Evolutionary conservation across 768 basidiomycete species (phyloP).

Genomic region (Hypholoma fasciculare): DNA sequence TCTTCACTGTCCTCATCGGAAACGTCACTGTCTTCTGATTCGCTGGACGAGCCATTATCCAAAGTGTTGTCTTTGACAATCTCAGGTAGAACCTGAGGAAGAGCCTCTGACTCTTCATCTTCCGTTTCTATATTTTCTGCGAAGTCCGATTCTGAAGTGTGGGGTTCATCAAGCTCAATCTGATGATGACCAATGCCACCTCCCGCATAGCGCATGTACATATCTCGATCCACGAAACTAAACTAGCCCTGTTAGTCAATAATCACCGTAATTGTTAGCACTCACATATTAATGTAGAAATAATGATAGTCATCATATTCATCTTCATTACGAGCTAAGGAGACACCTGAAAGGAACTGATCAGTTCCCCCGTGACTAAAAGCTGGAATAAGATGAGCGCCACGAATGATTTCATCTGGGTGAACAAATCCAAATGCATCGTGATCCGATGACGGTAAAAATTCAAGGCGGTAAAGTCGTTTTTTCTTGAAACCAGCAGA

Average conservation of each 20-base stretch:
- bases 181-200: slow-evolving; percentile 19
- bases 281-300: background rate
- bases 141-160: too few relatives aligned
- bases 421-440: slow-evolving; percentile 18
- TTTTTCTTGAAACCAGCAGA: background rate
- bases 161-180: too few relatives aligned
- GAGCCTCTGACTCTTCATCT: too few relatives aligned
- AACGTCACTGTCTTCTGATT: too few relatives aligned
- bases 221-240: slow-evolving; percentile 27
- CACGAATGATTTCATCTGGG: slow-evolving; percentile 12
- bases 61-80: too few relatives aligned
- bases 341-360: background rate
- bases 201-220: slow-evolving; percentile 23
- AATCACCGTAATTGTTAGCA: background rate
- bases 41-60: too few relatives aligned
- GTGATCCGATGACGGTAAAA: background rate
- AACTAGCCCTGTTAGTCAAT: background rate
- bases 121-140: too few relatives aligned
- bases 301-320: slow-evolving; percentile 2
- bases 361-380: slow-evolving; percentile 3
- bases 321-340: background rate
- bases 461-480: slow-evolving; percentile 6
- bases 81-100: too few relatives aligned
- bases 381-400: slow-evolving; percentile 14
- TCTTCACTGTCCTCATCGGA: too few relatives aligned